Evolutionary conservation across 2,329 filamentous ascomycete genomes (phyloP).

Genomic region (Pezizomycotina sp.): DNA sequence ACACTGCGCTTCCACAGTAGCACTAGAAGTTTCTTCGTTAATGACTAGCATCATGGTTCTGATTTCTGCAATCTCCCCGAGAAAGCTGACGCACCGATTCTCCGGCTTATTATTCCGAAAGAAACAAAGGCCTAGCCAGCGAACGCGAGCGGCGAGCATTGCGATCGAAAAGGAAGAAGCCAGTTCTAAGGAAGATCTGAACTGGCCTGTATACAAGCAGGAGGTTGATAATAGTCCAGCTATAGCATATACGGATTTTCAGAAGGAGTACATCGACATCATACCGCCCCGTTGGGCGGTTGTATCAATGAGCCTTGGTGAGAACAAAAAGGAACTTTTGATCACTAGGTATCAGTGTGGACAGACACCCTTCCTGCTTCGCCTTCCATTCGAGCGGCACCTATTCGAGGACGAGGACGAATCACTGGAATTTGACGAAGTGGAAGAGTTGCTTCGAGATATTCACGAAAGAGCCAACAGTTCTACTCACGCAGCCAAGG

Average conservation of each 20-base stretch:
- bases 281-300: constrained; percentile 72
- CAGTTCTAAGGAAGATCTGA: constrained; percentile 31
- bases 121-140: constrained; percentile 53
- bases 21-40: constrained; percentile 47
- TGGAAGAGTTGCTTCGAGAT: constrained; percentile 61
- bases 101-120: constrained; percentile 40
- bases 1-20: constrained; percentile 40
- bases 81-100: too few relatives aligned
- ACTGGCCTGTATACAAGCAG: too few relatives aligned
- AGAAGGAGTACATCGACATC: constrained; percentile 67
- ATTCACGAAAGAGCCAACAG: constrained; percentile 70
- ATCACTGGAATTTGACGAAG: constrained; percentile 9
- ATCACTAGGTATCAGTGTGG: constrained; percentile 69
- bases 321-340: constrained; percentile 67
- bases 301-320: constrained; percentile 68
- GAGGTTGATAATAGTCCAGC: constrained; percentile 34
- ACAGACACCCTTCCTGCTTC: constrained; percentile 66
- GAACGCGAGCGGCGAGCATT: constrained; percentile 44
- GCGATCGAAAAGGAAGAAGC: constrained; percentile 34
- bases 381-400: constrained; percentile 73
- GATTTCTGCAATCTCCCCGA: constrained; percentile 45
- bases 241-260: too few relatives aligned
- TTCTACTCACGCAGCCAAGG: constrained; percentile 57
- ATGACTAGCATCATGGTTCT: constrained; percentile 50
- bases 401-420: constrained; percentile 60